A percentile compares a stretch with the other conserved stretches of the same genome.
These are phyloP conservation scores for Cutaneotrichosporon spelunceum DNA, from an alignment of 1,284 basidiomycete species.

Conservation along the genomic window DNA sequence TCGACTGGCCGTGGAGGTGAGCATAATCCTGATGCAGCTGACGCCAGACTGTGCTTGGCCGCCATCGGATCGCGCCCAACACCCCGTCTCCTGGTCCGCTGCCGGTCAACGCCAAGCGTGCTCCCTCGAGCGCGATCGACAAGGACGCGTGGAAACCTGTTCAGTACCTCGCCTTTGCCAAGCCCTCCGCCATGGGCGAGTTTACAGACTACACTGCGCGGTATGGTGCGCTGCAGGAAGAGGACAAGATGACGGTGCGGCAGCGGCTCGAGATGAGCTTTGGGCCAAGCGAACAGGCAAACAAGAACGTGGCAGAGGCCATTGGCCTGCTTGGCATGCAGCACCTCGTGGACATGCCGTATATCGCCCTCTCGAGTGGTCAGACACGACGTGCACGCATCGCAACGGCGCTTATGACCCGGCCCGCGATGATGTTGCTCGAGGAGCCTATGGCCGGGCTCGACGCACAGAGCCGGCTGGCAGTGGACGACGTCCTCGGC, in stretches of 20 bases:
- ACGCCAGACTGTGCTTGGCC: slow-evolving; percentile 63
- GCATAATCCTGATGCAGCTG: slow-evolving; percentile 18
- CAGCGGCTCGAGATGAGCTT: slow-evolving; percentile 1
- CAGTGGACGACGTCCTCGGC: slow-evolving; percentile 41
- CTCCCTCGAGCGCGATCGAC: slow-evolving; percentile 8
- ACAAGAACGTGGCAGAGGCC: slow-evolving; percentile 57
- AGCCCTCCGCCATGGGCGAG: slow-evolving; percentile 63
- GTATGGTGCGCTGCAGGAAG: slow-evolving; percentile 79
- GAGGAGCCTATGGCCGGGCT: slow-evolving; percentile 67
- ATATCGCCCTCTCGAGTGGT: slow-evolving; percentile 82
- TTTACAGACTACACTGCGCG: slow-evolving; percentile 89
- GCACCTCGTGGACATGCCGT: slow-evolving; percentile 69
- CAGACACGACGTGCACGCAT: slow-evolving; percentile 87
- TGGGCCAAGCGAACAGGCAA: slow-evolving; percentile 28
- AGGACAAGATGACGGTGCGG: slow-evolving; percentile 60
- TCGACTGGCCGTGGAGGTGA: slow-evolving; percentile 63
- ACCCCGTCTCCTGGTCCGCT: slow-evolving; percentile 65
- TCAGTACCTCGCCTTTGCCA: slow-evolving; percentile 69
- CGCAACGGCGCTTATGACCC: slow-evolving; percentile 67
- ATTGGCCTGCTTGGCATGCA: slow-evolving; percentile 58
- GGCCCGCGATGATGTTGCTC: slow-evolving; percentile 69
- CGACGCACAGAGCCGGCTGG: slow-evolving; percentile 42
- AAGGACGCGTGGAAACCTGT: slow-evolving; percentile 50
- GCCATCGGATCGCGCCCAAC: slow-evolving; percentile 62
- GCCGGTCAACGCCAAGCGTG: slow-evolving; percentile 57